Evolutionary conservation across 164 flowering plant species (phyloP).

Genomic region (Vitis vinifera): DNA sequence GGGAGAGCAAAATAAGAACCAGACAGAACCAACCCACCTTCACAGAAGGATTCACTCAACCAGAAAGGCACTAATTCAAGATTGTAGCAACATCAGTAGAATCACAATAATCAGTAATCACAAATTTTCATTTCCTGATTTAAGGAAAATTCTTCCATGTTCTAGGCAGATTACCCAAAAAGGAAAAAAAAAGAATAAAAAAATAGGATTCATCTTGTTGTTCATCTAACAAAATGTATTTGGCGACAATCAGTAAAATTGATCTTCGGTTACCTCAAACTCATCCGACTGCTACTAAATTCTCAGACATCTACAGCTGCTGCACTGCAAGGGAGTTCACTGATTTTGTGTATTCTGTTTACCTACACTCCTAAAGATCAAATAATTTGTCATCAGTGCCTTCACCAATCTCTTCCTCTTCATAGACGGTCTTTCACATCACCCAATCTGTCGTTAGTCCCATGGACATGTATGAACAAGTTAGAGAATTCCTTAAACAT

Average conservation of each 20-base stretch:
- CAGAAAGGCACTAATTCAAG: no score
- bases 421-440: slow-evolving; percentile 14
- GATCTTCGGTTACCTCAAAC: no score
- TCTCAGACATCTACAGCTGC: slow-evolving; percentile 1
- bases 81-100: background rate
- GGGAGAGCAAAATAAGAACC: no score
- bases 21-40: no score
- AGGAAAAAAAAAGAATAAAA: background rate
- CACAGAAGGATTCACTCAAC: no score
- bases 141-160: background rate
- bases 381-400: background rate
- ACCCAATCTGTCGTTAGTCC: slow-evolving; percentile 18
- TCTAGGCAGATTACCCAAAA: background rate
- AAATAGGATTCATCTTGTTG: background rate
- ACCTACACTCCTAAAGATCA: no score
- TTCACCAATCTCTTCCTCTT: slow-evolving; percentile 1
- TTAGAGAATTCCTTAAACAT: no score
- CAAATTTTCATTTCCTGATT: background rate
- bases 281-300: background rate
- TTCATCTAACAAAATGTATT: background rate
- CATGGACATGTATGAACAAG: slow-evolving; percentile 1
- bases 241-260: background rate
- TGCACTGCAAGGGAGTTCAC: background rate
- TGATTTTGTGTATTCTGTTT: no score
- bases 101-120: background rate